Evolutionary conservation across 306 rosid species (phyloP).

Genomic region (Lathyrus oleraceus): DNA sequence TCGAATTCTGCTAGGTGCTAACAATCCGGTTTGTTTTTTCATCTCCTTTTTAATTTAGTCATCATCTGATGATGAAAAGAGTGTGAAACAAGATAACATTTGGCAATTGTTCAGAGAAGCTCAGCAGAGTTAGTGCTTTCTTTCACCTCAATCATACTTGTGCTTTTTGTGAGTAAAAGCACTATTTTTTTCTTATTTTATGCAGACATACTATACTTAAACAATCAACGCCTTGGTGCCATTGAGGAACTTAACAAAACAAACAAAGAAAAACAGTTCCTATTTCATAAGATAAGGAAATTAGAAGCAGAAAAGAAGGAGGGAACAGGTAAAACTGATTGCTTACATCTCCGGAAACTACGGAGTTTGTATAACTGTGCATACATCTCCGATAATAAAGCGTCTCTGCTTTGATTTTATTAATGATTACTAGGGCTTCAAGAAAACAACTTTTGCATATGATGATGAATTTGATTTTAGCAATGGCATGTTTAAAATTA

Average conservation of each 20-base stretch:
- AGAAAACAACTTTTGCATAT: background rate
- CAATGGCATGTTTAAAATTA: too few species aligned
- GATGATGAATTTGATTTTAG: background rate
- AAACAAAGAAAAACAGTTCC: conserved; percentile 52
- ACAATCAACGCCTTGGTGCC: conserved; percentile 65
- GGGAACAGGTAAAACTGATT: conserved; percentile 50
- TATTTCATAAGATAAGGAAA: conserved; percentile 54
- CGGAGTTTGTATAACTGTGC: background rate
- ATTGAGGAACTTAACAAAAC: conserved; percentile 58
- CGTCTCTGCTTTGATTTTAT: background rate
- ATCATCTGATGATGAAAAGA: conserved; percentile 40
- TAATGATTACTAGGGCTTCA: background rate
- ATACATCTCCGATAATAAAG: background rate
- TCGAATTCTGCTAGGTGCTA: too few species aligned
- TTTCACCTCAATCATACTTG: conserved; percentile 14
- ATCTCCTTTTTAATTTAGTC: conserved; percentile 35
- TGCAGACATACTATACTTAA: conserved; percentile 68
- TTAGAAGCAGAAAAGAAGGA: conserved; percentile 60
- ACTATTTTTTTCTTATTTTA: conserved; percentile 23
- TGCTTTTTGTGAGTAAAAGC: background rate
- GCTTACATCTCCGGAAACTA: background rate
- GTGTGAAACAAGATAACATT: conserved; percentile 45
- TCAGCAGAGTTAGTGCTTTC: conserved; percentile 67
- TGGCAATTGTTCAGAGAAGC: conserved; percentile 81
- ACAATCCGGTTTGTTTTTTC: background rate